Conservation (phyloP, 441 rosid genomes). For the Flueggea neowawraea region DNA sequence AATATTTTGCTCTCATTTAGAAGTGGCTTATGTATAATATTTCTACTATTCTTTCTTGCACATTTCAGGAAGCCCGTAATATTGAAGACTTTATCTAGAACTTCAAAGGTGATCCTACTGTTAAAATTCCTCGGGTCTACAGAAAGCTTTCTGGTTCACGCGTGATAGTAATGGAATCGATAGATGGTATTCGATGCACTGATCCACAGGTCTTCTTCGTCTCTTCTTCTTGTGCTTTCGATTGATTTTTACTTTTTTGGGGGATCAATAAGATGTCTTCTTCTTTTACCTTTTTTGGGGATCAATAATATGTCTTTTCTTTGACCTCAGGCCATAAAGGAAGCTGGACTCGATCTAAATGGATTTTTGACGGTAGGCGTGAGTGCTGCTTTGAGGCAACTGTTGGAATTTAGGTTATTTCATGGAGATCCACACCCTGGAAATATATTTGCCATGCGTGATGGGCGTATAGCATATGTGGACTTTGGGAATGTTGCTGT, state of each 20-base stretch:
- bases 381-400: conserved; percentile 91
- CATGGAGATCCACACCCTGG: conserved; percentile 99
- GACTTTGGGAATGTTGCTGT: conserved; percentile 99
- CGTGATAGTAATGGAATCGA: conserved; percentile 98
- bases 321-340: conserved; percentile 70
- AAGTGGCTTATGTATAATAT: too few species aligned
- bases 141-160: conserved; percentile 81
- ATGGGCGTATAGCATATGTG: conserved; percentile 96
- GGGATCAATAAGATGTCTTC: conserved; percentile 10
- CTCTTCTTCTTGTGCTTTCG: not conserved
- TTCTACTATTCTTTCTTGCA: conserved; percentile 9
- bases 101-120: conserved; percentile 90
- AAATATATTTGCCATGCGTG: conserved; percentile 93
- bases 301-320: conserved; percentile 10
- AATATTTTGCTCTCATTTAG: too few species aligned
- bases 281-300: conserved; percentile 12
- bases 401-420: conserved; percentile 89
- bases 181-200: conserved; percentile 97
- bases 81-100: conserved; percentile 92
- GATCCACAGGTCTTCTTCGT: conserved; percentile 65
- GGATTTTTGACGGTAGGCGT: conserved; percentile 95
- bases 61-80: conserved; percentile 81
- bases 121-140: conserved; percentile 91
- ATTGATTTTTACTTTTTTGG: conserved; percentile 11
- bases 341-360: conserved; percentile 81